These are phyloP conservation scores for Trichosporon ovoides DNA, from an alignment of 1,284 basidiomycete species.

Conservation along the genomic window DNA sequence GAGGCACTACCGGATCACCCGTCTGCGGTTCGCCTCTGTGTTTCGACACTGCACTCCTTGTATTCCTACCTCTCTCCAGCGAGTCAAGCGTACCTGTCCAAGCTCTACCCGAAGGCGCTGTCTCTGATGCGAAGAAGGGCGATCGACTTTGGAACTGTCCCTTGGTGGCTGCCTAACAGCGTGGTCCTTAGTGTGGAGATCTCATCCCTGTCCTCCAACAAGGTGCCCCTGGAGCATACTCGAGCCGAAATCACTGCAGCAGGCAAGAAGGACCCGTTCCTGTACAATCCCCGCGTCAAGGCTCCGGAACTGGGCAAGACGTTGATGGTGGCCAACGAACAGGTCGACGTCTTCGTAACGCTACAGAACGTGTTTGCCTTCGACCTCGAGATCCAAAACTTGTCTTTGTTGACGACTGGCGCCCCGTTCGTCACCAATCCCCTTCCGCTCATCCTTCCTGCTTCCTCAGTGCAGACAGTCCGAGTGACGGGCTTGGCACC, in stretches of 20 bases:
- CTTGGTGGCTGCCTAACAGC: conserved; percentile 72
- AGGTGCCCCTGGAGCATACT: conserved; percentile 66
- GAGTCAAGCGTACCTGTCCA: conserved; percentile 73
- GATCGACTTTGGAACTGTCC: conserved; percentile 58
- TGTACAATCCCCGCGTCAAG: conserved; percentile 73
- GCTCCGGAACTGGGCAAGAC: conserved; percentile 56
- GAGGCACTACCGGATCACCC: conserved; percentile 66
- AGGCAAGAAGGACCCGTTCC: conserved; percentile 63
- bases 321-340: conserved; percentile 75
- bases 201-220: conserved; percentile 64
- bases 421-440: conserved; percentile 65
- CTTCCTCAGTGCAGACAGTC: conserved; percentile 67
- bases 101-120: conserved; percentile 63
- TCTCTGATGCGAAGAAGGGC: conserved; percentile 69
- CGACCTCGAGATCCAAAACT: conserved; percentile 74
- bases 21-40: conserved; percentile 33
- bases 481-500: conserved; percentile 65
- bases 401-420: conserved; percentile 82
- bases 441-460: conserved; percentile 60
- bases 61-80: conserved; percentile 60
- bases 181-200: conserved; percentile 74
- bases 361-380: conserved; percentile 86
- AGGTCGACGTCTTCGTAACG: conserved; percentile 71
- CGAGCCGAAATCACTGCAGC: conserved; percentile 27
- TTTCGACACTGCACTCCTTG: conserved; percentile 68